Evolutionary conservation across 495 filamentous ascomycete species (phyloP), one percentile per base, ranked within the genome.

Genomic region (Daldinia loculata): DNA sequence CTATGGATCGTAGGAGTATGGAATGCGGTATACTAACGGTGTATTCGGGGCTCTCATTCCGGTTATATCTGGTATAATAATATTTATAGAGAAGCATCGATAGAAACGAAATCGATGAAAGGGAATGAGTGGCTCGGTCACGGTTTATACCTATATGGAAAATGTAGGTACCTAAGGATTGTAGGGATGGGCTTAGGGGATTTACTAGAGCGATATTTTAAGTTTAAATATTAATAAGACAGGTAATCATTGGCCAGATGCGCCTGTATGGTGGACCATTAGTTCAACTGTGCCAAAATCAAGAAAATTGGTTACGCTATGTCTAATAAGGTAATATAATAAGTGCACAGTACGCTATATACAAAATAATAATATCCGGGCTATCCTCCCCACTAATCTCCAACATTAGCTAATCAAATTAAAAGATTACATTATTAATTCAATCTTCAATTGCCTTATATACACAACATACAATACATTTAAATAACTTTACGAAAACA

Each of bases 71-170:
- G 24, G 30, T 56, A 36, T 43, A 19, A 14, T 53, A 26, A 30
- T 59, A n/a, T n/a, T n/a, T 45, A 61, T 61, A 61, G 36, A 67
- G 30, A 53, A 66, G n/a, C 30, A 29, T 24, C 24, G 38, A 60
- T 41, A 43, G 38, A 60, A 15, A 27, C 22, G 50, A 17, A 58
- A 58, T 58, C 29, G 27, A 45, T n/a, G 24, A 29, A 60, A 27
- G 22, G 56, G 36, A 41, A 29, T 29, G 36, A 19, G 12, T 43
- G 22, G 22, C 17, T 59, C 56, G 36, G 24, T 29, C 14, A 59
- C 39, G 56, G 36, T n/a, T 41, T 41, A 19, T 56, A 7, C n/a
- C n/a, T n/a, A n/a, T n/a, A 24, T 30, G 55, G 32, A 57, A 22
- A 43, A n/a, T 30, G 50, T 6, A 52, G 24, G 24, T 26, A 26